Evolutionary conservation across 495 filamentous ascomycete species (phyloP), one percentile per base, ranked within the genome.

Genomic region (Aspergillus sclerotiicarbonarius): DNA sequence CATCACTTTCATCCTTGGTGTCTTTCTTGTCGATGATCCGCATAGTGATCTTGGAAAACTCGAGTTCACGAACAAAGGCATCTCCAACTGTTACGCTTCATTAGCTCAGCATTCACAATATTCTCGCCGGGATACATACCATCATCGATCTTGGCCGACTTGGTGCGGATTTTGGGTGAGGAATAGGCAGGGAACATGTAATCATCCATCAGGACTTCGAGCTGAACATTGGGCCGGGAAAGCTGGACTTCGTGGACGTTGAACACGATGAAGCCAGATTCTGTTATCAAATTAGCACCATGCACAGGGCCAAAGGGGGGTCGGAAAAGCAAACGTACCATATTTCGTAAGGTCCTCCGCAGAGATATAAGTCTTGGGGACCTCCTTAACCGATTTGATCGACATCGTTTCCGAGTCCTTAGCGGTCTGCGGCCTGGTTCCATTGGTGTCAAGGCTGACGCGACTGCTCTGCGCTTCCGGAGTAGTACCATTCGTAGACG

Each of bases 141-240:
- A 76, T 98, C 94, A 57, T 91, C 85, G 65, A 96, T 89, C 39
- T 82, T 88, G 56, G 82, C 79, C 2, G 80, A 74, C 58, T 80
- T 86, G 6, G 78, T 76, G 62, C 80, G 87, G 30, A 91, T 83
- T 56, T 86, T 90, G 8, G 86, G 81, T 13, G 90, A 91, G n/a
- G 78, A 76, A 66, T 95, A 97, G 2, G 91, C 87, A 1, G 94
- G 90, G 80, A 93, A 98, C 45, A 89, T 81, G 81, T 92, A 90
- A 65, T 99, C 94, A 71, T 99, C 94, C 73, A 98, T 92, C 46
- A 95, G 67, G 18, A 98, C 85, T 66, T 99, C 92, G 33, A 99
- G 75, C 63, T 90, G 86, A 20, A 86, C 87, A 62, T 91, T 83
- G 47, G 77, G 84, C 56, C 89, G 86, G 15, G 88, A 81, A 58